Evolutionary conservation across 768 basidiomycete species (phyloP), one percentile per base, ranked within the genome.

Genomic region (Lactarius evosmus): DNA sequence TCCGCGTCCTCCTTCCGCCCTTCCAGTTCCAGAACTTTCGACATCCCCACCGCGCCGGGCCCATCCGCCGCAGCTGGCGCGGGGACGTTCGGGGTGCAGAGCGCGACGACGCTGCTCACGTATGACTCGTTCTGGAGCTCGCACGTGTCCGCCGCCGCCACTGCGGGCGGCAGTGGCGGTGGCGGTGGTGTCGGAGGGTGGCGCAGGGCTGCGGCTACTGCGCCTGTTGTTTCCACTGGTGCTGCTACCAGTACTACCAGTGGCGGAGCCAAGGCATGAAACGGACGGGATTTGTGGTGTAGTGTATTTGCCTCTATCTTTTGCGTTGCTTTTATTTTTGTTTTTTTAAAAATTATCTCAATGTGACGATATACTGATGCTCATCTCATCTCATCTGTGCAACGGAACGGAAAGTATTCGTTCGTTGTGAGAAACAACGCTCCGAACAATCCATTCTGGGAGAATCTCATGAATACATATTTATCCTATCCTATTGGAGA

Each of bases 121-220:
- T 68, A 68, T 36, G 67, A 68, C 58, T 68, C 67, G 36, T 68
- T 68, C 19, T 68, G 67, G 67, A 68, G 61, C 51, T 62, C 67
- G 30, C 67, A 68, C 44, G 51, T 55, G 1, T 62, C 67, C 22
- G 36, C 34, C 4, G 54, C 56, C 14, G 49, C 16, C 25, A 22
- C n/a, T 19, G 22, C 41, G 44, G 32, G 34, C 9, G 19, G 30
- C 38, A 32, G 27, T 55, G 49, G 54, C 32, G 22, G 46, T 38
- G 29, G 30, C 5, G 17, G 27, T 11, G 34, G 16, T 38, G 51
- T 33, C 16, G 51, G 8, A 36, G 58, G 12, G 12, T 51, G 25
- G 34, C 40, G 62, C 6, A 58, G 56, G 8, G 17, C 55, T 1
- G 52, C 30, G 3, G 29, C 27, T 25, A 30, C 17, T 32, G 11